Evolutionary conservation across 176 grass and related monocot genomes (phyloP).

Genomic region (Raddia guianensis): DNA sequence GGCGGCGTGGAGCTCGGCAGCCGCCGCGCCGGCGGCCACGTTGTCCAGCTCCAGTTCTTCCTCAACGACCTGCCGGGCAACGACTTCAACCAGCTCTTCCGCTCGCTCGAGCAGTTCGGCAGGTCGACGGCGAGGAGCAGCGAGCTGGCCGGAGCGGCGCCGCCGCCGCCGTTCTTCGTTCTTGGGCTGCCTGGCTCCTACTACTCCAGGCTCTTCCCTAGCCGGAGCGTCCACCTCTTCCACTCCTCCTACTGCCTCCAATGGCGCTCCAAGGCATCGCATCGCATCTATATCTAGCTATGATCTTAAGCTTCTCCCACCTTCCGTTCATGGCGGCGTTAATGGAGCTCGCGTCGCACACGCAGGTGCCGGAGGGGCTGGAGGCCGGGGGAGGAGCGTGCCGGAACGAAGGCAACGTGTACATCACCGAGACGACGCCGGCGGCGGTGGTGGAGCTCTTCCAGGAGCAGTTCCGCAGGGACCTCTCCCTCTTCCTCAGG

Average conservation of each 20-base stretch:
- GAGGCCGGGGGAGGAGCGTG: background rate
- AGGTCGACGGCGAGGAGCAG: background rate
- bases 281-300: too few relatives aligned
- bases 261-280: conserved; percentile 46
- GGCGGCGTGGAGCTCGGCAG: background rate
- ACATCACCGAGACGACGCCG: conserved; percentile 38
- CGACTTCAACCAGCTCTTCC: conserved; percentile 64
- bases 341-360: too few relatives aligned
- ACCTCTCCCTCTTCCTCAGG: conserved; percentile 55
- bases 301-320: too few relatives aligned
- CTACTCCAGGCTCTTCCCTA: conserved; percentile 49
- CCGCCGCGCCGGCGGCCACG: background rate
- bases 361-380: conserved; percentile 39
- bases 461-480: conserved; percentile 44
- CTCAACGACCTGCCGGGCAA: conserved; percentile 58
- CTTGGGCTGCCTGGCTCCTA: conserved; percentile 49
- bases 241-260: conserved; percentile 48
- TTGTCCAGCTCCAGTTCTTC: conserved; percentile 49
- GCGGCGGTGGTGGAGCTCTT: conserved; percentile 39
- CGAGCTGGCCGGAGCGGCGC: too few relatives aligned
- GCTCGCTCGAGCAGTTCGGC: conserved; percentile 20
- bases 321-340: too few relatives aligned
- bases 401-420: conserved; percentile 45
- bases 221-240: conserved; percentile 54
- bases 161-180: background rate